phyloP scores from a whole-genome alignment of 139 green algal species.

The Coccomyxa sp. region DNA sequence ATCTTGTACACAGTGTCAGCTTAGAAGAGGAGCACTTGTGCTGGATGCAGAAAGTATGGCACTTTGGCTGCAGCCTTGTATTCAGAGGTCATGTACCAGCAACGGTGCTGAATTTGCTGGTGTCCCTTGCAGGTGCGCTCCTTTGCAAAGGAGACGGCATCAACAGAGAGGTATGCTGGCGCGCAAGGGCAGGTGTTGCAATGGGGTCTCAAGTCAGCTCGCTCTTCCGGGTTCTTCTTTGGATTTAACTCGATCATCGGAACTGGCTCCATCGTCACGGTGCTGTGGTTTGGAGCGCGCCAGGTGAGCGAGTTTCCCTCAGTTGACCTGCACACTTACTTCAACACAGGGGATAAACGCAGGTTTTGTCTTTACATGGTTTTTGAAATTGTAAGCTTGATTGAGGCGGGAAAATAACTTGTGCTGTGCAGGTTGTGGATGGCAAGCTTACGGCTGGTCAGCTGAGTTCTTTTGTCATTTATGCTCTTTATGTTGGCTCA shows the following conservation, averaged over 20 bases:
- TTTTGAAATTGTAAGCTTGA: no score
- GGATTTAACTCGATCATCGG: slow-evolving; percentile 24
- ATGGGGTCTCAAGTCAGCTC: slow-evolving; percentile 23
- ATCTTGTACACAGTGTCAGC: neutral
- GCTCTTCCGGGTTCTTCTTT: slow-evolving; percentile 31
- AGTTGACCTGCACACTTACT: neutral
- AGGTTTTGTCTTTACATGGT: neutral
- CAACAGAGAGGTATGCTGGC: slow-evolving; percentile 14
- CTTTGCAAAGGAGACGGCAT: slow-evolving; percentile 44
- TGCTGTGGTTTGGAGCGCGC: slow-evolving; percentile 37
- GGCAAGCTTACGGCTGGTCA: slow-evolving; percentile 24
- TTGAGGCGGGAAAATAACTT: no score
- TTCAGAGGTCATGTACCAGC: no score
- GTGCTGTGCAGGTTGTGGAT: slow-evolving; percentile 13
- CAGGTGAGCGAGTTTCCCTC: neutral
- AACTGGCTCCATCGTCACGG: slow-evolving; percentile 29
- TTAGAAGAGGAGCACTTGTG: neutral
- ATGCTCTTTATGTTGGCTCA: slow-evolving; percentile 39
- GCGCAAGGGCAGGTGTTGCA: slow-evolving; percentile 9
- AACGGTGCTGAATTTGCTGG: no score
- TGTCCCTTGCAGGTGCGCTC: slow-evolving; percentile 24
- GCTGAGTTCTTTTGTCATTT: slow-evolving; percentile 47
- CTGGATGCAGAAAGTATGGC: no score
- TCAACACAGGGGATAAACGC: neutral
- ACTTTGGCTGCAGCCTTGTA: no score